A percentile compares a stretch with the other conserved stretches of the same genome.
phyloP scores from a whole-genome alignment of 1,284 basidiomycete species.

The Ceratobasidium sp. region DNA sequence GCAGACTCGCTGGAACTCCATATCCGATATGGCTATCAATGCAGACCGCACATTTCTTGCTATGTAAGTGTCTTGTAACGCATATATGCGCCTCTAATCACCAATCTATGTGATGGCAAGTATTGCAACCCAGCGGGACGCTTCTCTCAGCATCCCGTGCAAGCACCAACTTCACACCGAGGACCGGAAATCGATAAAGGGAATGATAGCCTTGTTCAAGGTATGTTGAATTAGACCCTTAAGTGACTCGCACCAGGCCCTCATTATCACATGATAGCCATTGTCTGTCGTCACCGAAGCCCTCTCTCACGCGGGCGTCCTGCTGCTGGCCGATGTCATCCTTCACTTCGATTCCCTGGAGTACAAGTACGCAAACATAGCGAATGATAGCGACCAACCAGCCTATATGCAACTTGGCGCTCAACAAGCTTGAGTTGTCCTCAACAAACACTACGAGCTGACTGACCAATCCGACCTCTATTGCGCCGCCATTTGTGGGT shows the following conservation, averaged over 20 bases:
- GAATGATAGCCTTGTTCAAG: neutral
- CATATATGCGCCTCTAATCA: too few species aligned
- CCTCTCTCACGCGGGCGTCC: neutral
- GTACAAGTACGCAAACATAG: neutral
- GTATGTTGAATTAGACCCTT: too few species aligned
- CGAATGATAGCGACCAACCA: neutral
- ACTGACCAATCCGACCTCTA: neutral
- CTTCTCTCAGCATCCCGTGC: neutral
- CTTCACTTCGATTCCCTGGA: slow-evolving; percentile 7
- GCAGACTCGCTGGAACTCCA: slow-evolving; percentile 4
- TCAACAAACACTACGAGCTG: neutral
- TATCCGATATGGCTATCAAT: neutral
- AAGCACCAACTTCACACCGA: neutral
- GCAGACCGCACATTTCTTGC: neutral
- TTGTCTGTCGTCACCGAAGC: neutral
- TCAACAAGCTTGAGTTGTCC: neutral
- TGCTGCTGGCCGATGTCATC: slow-evolving; percentile 5
- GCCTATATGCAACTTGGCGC: neutral
- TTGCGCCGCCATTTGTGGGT: neutral
- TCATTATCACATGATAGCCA: neutral
- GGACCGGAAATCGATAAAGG: neutral
- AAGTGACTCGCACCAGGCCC: too few species aligned
- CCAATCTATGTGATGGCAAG: neutral
- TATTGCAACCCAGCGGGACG: neutral
- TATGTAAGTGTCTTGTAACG: neutral